A percentile compares a stretch with the other conserved stretches of the same genome.
These are phyloP conservation scores for Priceomyces medius DNA, from an alignment of 805 yeast genomes.

Conservation along the genomic window DNA sequence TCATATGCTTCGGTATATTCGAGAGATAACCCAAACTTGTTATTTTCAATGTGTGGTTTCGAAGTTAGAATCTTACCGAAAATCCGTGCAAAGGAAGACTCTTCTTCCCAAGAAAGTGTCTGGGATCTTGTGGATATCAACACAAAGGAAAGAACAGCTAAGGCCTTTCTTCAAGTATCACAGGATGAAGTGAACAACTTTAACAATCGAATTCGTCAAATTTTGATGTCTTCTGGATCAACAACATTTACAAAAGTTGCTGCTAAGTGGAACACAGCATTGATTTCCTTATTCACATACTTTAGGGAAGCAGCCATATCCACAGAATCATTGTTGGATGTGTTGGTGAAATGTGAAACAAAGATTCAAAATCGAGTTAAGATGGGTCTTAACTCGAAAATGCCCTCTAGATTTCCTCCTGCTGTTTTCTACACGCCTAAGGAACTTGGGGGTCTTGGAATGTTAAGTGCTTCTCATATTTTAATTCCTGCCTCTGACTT, in stretches of 20 bases:
- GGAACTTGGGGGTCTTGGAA: slow-evolving; percentile 95
- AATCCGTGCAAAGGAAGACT: slow-evolving; percentile 51
- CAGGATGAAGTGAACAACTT: slow-evolving; percentile 77
- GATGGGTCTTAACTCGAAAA: slow-evolving; percentile 91
- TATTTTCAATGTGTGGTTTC: slow-evolving; percentile 93
- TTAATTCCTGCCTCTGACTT: slow-evolving; percentile 91
- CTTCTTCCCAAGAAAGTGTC: slow-evolving; percentile 72
- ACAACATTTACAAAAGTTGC: slow-evolving; percentile 94
- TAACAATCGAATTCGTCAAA: slow-evolving; percentile 80
- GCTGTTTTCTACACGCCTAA: slow-evolving; percentile 98
- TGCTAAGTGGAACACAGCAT: slow-evolving; percentile 92
- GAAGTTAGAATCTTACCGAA: slow-evolving; percentile 88
- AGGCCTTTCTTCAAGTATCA: slow-evolving; percentile 81
- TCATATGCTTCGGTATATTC: slow-evolving; percentile 87
- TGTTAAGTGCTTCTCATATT: slow-evolving; percentile 96
- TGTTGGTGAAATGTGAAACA: slow-evolving; percentile 87
- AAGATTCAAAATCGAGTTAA: slow-evolving; percentile 92
- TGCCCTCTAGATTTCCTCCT: slow-evolving; percentile 99
- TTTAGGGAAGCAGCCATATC: slow-evolving; percentile 90
- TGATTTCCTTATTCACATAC: slow-evolving; percentile 82
- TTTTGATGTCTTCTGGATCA: slow-evolving; percentile 93
- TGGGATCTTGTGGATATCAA: slow-evolving; percentile 79
- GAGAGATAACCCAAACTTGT: slow-evolving; percentile 80
- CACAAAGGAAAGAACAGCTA: slow-evolving; percentile 84
- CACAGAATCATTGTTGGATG: slow-evolving; percentile 74